Conservation (phyloP, 257 asterid genomes). For the Nicotiana otophora region DNA sequence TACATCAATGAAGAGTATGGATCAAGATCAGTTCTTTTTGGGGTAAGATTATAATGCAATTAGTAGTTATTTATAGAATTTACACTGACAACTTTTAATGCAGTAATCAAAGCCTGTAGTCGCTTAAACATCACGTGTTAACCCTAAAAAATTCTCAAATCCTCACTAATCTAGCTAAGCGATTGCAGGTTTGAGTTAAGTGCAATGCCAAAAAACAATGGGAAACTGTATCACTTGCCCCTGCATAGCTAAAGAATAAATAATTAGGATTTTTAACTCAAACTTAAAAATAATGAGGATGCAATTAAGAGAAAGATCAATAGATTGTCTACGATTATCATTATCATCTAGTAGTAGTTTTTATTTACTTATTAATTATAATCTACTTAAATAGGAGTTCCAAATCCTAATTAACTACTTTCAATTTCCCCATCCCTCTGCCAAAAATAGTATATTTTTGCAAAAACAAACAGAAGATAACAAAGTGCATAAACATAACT, state of each 20-base stretch:
- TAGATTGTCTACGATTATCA: background rate
- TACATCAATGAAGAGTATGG: background rate
- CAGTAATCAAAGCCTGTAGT: background rate
- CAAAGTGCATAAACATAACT: background rate
- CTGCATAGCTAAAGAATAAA: background rate
- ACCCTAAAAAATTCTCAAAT: background rate
- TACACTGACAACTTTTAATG: background rate
- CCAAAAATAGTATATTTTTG: background rate
- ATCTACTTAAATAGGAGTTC: background rate
- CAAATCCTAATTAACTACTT: background rate
- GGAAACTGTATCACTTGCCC: background rate
- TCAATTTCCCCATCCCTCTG: background rate
- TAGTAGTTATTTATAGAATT: background rate
- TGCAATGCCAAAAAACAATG: background rate
- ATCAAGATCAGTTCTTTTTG: background rate
- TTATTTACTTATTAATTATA: background rate
- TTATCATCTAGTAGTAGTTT: background rate
- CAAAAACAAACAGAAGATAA: background rate
- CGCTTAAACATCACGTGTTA: background rate
- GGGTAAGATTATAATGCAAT: background rate
- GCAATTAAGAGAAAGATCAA: background rate
- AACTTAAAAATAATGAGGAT: background rate
- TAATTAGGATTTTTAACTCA: background rate
- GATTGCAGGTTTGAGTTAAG: background rate
- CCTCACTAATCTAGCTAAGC: background rate